A percentile compares a stretch with the other conserved stretches of the same genome.
These are phyloP conservation scores for Fusarium hostae DNA, from an alignment of 2,329 filamentous ascomycete species.

Conservation along the genomic window DNA sequence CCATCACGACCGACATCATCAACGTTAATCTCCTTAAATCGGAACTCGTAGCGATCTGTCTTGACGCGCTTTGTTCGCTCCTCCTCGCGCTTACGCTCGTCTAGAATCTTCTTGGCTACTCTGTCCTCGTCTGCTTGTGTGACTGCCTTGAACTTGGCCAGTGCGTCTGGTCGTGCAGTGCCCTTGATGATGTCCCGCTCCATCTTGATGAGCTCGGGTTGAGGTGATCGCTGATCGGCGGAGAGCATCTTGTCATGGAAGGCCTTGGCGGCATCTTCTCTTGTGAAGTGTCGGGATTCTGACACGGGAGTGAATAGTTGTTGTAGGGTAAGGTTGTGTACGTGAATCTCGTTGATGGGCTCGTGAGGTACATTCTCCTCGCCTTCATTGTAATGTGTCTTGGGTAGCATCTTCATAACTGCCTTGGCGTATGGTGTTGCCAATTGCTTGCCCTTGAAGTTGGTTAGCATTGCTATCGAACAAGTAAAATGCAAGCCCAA, in stretches of 20 bases:
- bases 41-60: slow-evolving; percentile 69
- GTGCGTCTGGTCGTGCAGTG: slow-evolving; percentile 51
- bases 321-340: slow-evolving; percentile 70
- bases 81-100: slow-evolving; percentile 51
- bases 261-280: slow-evolving; percentile 72
- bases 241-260: slow-evolving; percentile 70
- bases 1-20: slow-evolving; percentile 67
- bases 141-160: slow-evolving; percentile 54
- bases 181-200: slow-evolving; percentile 60
- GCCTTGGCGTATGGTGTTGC: slow-evolving; percentile 81
- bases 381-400: slow-evolving; percentile 66
- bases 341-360: slow-evolving; percentile 72
- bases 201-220: slow-evolving; percentile 69
- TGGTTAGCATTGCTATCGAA: slow-evolving; percentile 38
- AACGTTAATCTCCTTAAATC: slow-evolving; percentile 69
- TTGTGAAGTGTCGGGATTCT: slow-evolving; percentile 71
- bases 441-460: slow-evolving; percentile 75
- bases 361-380: slow-evolving; percentile 64
- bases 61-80: slow-evolving; percentile 57
- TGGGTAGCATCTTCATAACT: slow-evolving; percentile 82
- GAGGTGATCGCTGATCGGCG: slow-evolving; percentile 69
- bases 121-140: slow-evolving; percentile 57
- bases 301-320: slow-evolving; percentile 73
- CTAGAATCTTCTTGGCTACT: slow-evolving; percentile 49
- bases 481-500: not conserved